Conservation (phyloP, 1,139 yeast genomes). For the Eremothecium sinecaudum region DNA sequence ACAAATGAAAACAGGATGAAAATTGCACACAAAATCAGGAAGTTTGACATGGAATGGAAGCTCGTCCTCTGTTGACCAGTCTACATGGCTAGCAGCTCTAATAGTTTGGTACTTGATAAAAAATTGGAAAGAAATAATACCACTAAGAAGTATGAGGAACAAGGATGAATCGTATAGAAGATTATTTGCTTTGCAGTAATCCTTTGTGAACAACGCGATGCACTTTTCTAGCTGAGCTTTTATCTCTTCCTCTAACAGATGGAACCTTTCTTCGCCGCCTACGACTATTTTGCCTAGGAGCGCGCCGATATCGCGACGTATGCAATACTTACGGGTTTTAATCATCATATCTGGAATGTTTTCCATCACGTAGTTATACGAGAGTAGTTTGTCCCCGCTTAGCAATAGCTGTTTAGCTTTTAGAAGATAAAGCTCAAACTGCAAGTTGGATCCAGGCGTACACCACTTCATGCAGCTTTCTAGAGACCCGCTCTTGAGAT, state of each 20-base stretch:
- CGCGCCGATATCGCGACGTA: slow-evolving; percentile 16
- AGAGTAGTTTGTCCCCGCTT: slow-evolving; percentile 14
- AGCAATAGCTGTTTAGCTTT: slow-evolving; percentile 19
- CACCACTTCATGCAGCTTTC: slow-evolving; percentile 24
- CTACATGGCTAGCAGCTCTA: slow-evolving; percentile 37
- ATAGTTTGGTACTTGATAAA: slow-evolving; percentile 53
- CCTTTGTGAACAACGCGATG: slow-evolving; percentile 46
- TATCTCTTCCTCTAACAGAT: slow-evolving; percentile 8
- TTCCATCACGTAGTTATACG: slow-evolving; percentile 19
- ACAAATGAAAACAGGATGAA: slow-evolving; percentile 83
- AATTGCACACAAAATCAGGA: slow-evolving; percentile 42
- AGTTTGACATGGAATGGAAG: slow-evolving; percentile 51
- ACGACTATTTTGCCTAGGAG: slow-evolving; percentile 20
- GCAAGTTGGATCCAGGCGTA: slow-evolving; percentile 12
- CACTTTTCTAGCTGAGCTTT: slow-evolving; percentile 20
- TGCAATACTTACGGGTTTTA: slow-evolving; percentile 10
- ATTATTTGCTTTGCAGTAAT: slow-evolving; percentile 55
- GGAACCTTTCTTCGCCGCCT: slow-evolving; percentile 12
- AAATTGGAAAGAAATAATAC: slow-evolving; percentile 61
- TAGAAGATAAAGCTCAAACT: slow-evolving; percentile 23
- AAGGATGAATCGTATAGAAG: slow-evolving; percentile 65
- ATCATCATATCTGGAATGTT: slow-evolving; percentile 14
- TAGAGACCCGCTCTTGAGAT: slow-evolving; percentile 18
- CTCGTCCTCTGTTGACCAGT: slow-evolving; percentile 49
- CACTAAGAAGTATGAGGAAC: slow-evolving; percentile 57